Conservation (phyloP, 2,329 filamentous ascomycete genomes). For the Aureobasidium mangrovei region DNA sequence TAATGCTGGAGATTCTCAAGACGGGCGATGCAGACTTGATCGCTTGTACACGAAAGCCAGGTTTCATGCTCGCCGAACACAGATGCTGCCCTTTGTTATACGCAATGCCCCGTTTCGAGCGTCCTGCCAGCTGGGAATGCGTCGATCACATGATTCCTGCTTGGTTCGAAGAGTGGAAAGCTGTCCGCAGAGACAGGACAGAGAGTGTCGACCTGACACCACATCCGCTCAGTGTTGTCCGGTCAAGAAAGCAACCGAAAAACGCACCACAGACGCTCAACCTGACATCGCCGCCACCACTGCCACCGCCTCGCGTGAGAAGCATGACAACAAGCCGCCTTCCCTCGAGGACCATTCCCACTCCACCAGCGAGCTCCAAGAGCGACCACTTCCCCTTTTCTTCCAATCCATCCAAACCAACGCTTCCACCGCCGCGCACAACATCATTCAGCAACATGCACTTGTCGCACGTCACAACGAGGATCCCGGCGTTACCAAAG, state of each 20-base stretch:
- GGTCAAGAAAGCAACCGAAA: neutral
- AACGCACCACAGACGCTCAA: neutral
- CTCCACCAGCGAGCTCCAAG: neutral
- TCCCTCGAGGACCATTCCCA: neutral
- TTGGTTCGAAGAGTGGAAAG: constrained; percentile 10
- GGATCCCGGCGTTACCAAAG: neutral
- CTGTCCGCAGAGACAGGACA: neutral
- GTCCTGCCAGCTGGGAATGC: constrained; percentile 3
- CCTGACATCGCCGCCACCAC: neutral
- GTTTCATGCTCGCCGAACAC: neutral
- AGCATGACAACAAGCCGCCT: neutral
- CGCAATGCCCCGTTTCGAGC: neutral
- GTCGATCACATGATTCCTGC: constrained; percentile 10
- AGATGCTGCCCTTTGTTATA: neutral
- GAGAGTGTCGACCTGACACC: neutral
- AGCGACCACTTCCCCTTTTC: neutral
- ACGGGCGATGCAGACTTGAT: neutral
- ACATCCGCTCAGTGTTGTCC: neutral
- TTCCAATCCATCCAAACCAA: neutral
- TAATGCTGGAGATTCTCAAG: constrained; percentile 4
- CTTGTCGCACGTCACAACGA: neutral
- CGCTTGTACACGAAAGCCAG: neutral
- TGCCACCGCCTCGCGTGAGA: neutral
- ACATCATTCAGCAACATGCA: neutral
- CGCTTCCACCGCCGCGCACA: neutral